Percentiles rank a stretch among this genome's conserved stretches.
Conservation (phyloP, 2,329 filamentous ascomycete species). For the Penicillium sp. region DNA sequence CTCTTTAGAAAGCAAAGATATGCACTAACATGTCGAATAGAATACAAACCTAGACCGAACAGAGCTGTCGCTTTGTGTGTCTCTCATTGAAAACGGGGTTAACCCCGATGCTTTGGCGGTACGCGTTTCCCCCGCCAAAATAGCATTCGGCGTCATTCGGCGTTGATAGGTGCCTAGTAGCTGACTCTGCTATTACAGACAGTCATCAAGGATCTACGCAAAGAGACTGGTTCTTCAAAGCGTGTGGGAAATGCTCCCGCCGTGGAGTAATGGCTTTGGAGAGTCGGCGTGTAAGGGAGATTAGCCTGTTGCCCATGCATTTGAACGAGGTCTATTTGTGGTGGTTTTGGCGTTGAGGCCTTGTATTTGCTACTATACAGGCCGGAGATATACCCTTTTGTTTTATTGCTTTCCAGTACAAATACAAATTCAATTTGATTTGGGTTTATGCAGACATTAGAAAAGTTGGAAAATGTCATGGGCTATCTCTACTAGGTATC, state of each 20-base stretch:
- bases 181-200: slow-evolving; percentile 28
- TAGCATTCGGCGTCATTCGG: background rate
- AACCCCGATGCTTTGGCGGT: slow-evolving; percentile 94
- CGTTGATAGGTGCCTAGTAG: background rate
- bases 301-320: background rate
- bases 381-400: slow-evolving; percentile 18
- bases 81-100: slow-evolving; percentile 93
- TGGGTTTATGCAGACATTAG: background rate
- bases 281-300: background rate
- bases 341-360: slow-evolving; percentile 13
- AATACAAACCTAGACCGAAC: slow-evolving; percentile 91
- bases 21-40: slow-evolving; percentile 47
- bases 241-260: slow-evolving; percentile 23
- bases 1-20: background rate
- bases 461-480: background rate
- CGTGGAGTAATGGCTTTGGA: slow-evolving; percentile 12
- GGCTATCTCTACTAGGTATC: slow-evolving; percentile 11
- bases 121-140: slow-evolving; percentile 41
- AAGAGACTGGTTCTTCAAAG: slow-evolving; percentile 35
- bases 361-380: background rate
- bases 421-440: slow-evolving; percentile 11
- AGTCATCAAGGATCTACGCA: slow-evolving; percentile 48
- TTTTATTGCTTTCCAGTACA: slow-evolving; percentile 5
- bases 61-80: slow-evolving; percentile 90
- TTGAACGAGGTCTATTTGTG: background rate